Percentiles rank a stretch among this genome's conserved stretches.
These are phyloP conservation scores for Friedmanniomyces endolithicus DNA, from an alignment of 495 filamentous ascomycete genomes.

Conservation along the genomic window DNA sequence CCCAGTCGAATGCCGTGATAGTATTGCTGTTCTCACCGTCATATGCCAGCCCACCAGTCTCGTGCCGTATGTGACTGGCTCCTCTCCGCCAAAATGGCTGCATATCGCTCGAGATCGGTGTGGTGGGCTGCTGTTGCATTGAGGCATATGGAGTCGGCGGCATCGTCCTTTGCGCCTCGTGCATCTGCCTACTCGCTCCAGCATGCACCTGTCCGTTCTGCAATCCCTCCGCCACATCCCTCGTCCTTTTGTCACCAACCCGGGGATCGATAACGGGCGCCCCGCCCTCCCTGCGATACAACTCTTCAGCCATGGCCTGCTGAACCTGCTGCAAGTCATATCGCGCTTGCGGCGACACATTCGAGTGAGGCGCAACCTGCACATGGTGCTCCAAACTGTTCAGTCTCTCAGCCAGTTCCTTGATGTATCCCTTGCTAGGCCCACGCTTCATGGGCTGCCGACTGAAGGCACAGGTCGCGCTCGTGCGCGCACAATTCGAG, in stretches of 20 bases:
- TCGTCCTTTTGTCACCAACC: slow-evolving; percentile 15
- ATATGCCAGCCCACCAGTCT: slow-evolving; percentile 2
- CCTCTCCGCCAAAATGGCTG: slow-evolving; percentile 19
- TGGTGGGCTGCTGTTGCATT: not conserved
- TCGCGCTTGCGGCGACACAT: slow-evolving; percentile 3
- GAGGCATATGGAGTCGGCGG: not conserved
- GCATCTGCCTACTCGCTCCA: slow-evolving; percentile 1
- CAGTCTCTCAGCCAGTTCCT: slow-evolving; percentile 82
- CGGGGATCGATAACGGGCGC: not conserved
- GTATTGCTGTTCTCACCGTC: slow-evolving; percentile 1
- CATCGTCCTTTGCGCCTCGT: not conserved
- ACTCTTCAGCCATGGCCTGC: slow-evolving; percentile 11
- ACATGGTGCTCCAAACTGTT: slow-evolving; percentile 60
- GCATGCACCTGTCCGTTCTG: slow-evolving; percentile 6
- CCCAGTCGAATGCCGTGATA: slow-evolving; percentile 15
- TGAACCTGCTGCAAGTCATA: slow-evolving; percentile 15
- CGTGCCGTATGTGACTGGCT: not conserved
- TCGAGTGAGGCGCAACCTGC: not conserved
- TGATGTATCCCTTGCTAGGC: slow-evolving; percentile 97
- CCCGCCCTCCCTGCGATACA: not conserved
- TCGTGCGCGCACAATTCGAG: slow-evolving; percentile 71
- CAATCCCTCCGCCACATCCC: slow-evolving; percentile 8
- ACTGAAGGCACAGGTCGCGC: slow-evolving; percentile 73
- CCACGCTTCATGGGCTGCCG: slow-evolving; percentile 89
- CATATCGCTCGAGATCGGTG: not conserved